A percentile compares a stretch with the other conserved stretches of the same genome.
phyloP scores from a whole-genome alignment of 352 stramenopile species.

The Plasmopara muralis region DNA sequence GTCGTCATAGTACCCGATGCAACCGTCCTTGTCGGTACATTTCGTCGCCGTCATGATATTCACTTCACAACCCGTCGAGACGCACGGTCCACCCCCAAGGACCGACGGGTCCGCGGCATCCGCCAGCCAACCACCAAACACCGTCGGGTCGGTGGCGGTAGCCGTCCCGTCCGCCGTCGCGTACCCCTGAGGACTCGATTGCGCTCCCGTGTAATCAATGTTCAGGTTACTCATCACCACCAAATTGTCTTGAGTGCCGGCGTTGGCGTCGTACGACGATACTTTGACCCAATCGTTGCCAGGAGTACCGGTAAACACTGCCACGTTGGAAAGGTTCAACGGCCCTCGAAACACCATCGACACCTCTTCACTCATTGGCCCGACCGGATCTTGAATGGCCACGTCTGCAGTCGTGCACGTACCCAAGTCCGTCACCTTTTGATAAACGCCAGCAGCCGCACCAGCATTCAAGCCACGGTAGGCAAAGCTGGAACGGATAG shows the following conservation, averaged over 20 bases:
- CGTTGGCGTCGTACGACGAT: constrained; percentile 34
- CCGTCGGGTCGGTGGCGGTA: constrained; percentile 26
- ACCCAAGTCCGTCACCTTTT: constrained; percentile 32
- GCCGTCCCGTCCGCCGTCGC: constrained; percentile 26
- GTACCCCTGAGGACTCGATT: constrained; percentile 45
- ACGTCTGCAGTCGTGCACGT: constrained; percentile 30
- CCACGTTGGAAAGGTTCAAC: constrained; percentile 59
- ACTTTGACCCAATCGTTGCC: constrained; percentile 34
- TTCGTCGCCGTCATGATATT: constrained; percentile 71
- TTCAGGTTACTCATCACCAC: constrained; percentile 63
- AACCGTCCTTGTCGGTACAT: constrained; percentile 35
- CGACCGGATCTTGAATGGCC: constrained; percentile 31
- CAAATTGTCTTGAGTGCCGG: constrained; percentile 35
- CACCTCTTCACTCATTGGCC: constrained; percentile 47
- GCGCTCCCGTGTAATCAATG: constrained; percentile 40
- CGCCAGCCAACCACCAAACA: constrained; percentile 38
- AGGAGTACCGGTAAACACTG: constrained; percentile 30
- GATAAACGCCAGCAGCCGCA: constrained; percentile 35
- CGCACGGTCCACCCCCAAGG: constrained; percentile 36
- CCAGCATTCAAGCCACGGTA: constrained; percentile 35
- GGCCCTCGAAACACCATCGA: constrained; percentile 50
- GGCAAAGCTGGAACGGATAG: constrained; percentile 44
- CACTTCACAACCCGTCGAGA: constrained; percentile 59
- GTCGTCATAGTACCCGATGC: constrained; percentile 63
- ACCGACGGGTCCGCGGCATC: constrained; percentile 44